A percentile compares a stretch with the other conserved stretches of the same genome.
Evolutionary conservation across 495 filamentous ascomycete species (phyloP).

Genomic region (Glutinoglossum americanum): DNA sequence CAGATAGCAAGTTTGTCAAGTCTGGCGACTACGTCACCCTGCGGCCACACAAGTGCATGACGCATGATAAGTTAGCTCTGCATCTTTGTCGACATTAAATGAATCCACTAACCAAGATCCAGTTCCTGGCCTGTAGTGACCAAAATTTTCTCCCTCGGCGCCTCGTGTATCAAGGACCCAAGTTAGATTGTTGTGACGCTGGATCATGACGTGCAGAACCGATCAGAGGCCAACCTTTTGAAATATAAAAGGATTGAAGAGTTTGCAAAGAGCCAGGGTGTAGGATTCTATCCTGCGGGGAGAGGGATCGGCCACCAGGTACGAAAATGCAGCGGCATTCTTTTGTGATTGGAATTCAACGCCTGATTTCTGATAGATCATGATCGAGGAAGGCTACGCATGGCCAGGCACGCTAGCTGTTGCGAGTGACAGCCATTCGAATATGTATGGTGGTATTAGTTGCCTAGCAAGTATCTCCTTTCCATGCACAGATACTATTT

Average conservation of each 20-base stretch:
- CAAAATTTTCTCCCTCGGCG: slow-evolving; percentile 80
- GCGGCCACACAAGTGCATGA: slow-evolving; percentile 56
- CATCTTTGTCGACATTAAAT: no score
- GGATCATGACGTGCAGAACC: slow-evolving; percentile 89
- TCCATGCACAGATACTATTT: no score
- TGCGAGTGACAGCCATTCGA: slow-evolving; percentile 62
- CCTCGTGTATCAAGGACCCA: slow-evolving; percentile 44
- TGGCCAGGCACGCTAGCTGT: slow-evolving; percentile 74
- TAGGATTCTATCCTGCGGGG: slow-evolving; percentile 69
- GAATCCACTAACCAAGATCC: no score
- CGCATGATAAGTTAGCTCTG: slow-evolving; percentile 97
- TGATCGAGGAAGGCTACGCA: slow-evolving; percentile 64
- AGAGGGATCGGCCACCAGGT: slow-evolving; percentile 78
- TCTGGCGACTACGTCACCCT: slow-evolving; percentile 72
- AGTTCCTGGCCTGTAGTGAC: slow-evolving; percentile 61
- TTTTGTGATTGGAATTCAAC: no score
- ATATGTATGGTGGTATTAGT: slow-evolving; percentile 75
- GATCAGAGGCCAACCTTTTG: slow-evolving; percentile 54
- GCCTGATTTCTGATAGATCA: no score
- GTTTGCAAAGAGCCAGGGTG: slow-evolving; percentile 62
- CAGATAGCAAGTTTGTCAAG: slow-evolving; percentile 45
- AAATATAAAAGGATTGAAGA: slow-evolving; percentile 75
- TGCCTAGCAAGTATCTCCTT: slow-evolving; percentile 19
- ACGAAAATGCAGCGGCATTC: no score
- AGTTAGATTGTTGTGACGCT: slow-evolving; percentile 70